Evolutionary conservation across 2,329 filamentous ascomycete species (phyloP), one percentile per base, ranked within the genome.

Genomic region (Diaporthe batatas): DNA sequence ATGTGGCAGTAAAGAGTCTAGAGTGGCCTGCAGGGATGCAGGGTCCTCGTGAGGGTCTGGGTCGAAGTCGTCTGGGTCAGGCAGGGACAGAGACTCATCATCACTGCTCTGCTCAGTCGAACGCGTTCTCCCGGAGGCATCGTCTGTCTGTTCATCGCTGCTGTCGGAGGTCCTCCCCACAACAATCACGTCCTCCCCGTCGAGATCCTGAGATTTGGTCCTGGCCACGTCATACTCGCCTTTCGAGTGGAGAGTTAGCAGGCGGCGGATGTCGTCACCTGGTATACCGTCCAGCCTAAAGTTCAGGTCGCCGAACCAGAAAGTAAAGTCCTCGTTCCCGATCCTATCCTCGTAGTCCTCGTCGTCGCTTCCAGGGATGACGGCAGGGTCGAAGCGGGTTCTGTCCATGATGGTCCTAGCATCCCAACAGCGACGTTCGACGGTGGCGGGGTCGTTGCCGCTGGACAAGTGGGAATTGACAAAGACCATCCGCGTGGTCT

Each of bases 281-380:
- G 96, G 94, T 64, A 98, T 89, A 57, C 92, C 94, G 67, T 97
- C 94, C 0, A 99, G 87, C 42, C 96, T 91, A 79, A 98, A 99
- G 80, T 99, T 99, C 54, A 99, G 86, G 81, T 99, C 96, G 8
- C 96, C 96, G 79, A 98, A 94, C 94, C 96, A 98, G 79, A 99
- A 98, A 0, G 92, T 91, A 83, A 98, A 95, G 79, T 99, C 96
- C 76, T 97, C 96, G 51, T 97, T 93, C 0, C 94, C 95, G 75
- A 99, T 92, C 47, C 86, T 89, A 68, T 93, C 91, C 0, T 87
- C 84, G 29, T 92, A 90, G n/a, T 91, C 90, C 49, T 91, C 86
- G 1, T 89, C 84, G 32, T 70, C 73, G 7, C 92, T 90, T 11
- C 93, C 91, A 0, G 88, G 85, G 72, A 92, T 88, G 51, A 86